phyloP scores from a whole-genome alignment of 352 stramenopile genomes.

The Ophiocytium majus region DNA sequence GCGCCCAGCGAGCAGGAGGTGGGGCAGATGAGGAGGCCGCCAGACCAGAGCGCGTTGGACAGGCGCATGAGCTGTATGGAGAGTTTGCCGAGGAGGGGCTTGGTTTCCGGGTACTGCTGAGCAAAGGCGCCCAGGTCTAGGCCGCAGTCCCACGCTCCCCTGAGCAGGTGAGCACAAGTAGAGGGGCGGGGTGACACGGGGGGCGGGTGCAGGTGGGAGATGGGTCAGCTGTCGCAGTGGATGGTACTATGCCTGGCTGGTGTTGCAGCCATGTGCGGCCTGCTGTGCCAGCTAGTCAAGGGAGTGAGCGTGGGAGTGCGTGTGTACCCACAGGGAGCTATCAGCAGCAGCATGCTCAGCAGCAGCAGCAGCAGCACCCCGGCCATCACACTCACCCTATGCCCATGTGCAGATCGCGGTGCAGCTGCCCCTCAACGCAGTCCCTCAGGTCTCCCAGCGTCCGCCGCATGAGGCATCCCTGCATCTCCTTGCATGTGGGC shows the following conservation, averaged over 20 bases:
- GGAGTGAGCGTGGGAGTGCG: too few relatives aligned
- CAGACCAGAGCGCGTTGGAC: background rate
- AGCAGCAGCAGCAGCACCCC: too few relatives aligned
- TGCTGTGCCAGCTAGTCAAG: too few relatives aligned
- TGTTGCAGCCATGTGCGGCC: too few relatives aligned
- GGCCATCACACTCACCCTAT: too few relatives aligned
- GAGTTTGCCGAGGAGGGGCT: background rate
- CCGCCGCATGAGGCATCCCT: background rate
- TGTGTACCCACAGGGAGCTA: too few relatives aligned
- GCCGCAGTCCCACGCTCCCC: background rate
- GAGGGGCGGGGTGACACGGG: too few relatives aligned
- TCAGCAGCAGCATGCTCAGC: too few relatives aligned
- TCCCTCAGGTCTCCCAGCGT: background rate
- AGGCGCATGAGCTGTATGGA: background rate
- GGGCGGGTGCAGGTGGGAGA: too few relatives aligned
- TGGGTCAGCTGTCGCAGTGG: too few relatives aligned
- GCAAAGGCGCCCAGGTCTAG: background rate
- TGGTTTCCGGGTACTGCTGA: background rate
- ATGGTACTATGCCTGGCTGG: too few relatives aligned
- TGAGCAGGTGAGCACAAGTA: too few relatives aligned
- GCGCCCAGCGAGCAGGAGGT: background rate
- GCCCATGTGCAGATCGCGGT: slow-evolving; percentile 6
- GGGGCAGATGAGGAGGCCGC: background rate
- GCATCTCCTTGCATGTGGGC: background rate
- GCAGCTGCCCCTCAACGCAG: background rate